Evolutionary conservation across 306 rosid species (phyloP), one percentile per base, ranked within the genome.

Genomic region (Sechiopsis laciniata): DNA sequence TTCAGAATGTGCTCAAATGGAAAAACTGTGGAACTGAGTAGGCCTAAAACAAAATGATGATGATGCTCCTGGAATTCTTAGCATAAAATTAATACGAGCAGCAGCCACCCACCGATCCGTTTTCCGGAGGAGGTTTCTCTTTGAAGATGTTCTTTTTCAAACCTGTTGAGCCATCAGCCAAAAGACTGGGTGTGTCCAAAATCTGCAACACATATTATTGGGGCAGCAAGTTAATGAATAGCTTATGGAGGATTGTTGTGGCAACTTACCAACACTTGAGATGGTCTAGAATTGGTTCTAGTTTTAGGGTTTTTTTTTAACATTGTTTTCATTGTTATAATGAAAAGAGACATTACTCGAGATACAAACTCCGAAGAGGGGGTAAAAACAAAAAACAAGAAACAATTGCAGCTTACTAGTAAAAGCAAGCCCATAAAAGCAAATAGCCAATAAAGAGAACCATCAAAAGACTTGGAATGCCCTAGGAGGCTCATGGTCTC

Each of bases 131-230:
- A 19, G 80, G 83, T 73, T 82, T 87, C 65, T 90, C 97, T 78
- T 81, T 91, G 73, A 91, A 91, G 82, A 91, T 91, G 85, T 91
- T 91, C 86, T 84, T 91, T 73, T 82, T 91, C 58, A 84, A 65
- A 52, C 97, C 97, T 78, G 84, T 87, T 54, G 97, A 85, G 54
- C 95, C 99, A 80, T 90, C 96, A 4, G 92, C 95, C 78, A 94
- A 40, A 61, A 94, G 97, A 80, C 91, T 90, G 7, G 99, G 99
- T 55, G 96, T 91, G 78, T 94, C 99, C 83, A 90, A 75, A 87
- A 91, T 85, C 99, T 90, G 96, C 75, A 78, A 51, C 46, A 16
- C 48, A 73, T 63, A 21, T 35, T 58, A 52, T 42, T 11, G 16
- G 22, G 21, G 26, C 70, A 64, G 1, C 51, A 63, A 35, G 48